These are phyloP conservation scores for Syncephalastrum monosporum DNA, from an alignment of 371 early-diverging fungal species.

Conservation along the genomic window DNA sequence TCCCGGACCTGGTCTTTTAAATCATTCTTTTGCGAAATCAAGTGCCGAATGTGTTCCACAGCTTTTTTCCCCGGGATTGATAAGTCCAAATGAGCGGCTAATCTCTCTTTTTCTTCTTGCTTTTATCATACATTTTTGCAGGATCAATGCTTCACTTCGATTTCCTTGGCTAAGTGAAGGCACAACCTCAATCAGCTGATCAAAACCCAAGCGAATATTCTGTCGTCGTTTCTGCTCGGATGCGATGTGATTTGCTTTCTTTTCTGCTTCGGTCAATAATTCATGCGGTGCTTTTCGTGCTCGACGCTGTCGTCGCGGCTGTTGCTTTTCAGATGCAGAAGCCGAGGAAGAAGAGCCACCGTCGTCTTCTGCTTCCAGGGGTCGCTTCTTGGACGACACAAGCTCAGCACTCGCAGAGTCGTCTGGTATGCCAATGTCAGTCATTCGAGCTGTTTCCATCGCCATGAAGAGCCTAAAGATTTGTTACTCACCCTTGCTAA, in stretches of 20 bases:
- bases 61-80: constrained; percentile 5
- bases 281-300: constrained; percentile 48
- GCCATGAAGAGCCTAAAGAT: too few species aligned
- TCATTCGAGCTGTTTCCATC: too few species aligned
- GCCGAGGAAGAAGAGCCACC: too few species aligned
- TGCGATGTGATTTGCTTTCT: constrained; percentile 90
- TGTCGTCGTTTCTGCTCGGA: constrained; percentile 86
- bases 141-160: constrained; percentile 52
- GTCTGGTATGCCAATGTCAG: too few species aligned
- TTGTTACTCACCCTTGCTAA: too few species aligned
- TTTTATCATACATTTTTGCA: constrained; percentile 45
- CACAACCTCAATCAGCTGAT: constrained; percentile 73
- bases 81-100: background rate
- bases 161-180: constrained; percentile 62
- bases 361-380: too few species aligned
- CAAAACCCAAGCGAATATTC: constrained; percentile 79
- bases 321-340: background rate
- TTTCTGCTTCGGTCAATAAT: constrained; percentile 82
- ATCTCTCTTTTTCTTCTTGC: too few species aligned
- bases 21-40: constrained; percentile 30
- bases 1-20: constrained; percentile 30
- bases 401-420: too few species aligned
- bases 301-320: constrained; percentile 8
- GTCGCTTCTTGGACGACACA: too few species aligned
- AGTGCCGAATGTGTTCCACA: constrained; percentile 31